These are phyloP conservation scores for Candida anglica DNA, from an alignment of 805 yeast species.

Conservation along the genomic window DNA sequence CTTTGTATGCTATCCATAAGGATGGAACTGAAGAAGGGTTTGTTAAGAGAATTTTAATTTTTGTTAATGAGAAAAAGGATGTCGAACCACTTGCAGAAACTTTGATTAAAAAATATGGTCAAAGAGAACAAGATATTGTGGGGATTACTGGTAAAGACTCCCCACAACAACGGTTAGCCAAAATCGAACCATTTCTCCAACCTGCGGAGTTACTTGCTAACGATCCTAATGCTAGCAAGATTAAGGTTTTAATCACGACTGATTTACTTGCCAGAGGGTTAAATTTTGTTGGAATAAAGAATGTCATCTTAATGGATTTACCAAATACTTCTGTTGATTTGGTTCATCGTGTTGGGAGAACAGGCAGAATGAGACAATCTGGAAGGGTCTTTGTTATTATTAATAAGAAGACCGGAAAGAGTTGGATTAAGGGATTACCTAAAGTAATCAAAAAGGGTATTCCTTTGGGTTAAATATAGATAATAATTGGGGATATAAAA, in stretches of 20 bases:
- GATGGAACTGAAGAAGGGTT: conserved; percentile 77
- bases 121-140: conserved; percentile 43
- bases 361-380: conserved; percentile 85
- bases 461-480: conserved; percentile 21
- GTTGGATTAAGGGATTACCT: conserved; percentile 82
- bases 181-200: conserved; percentile 59
- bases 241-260: conserved; percentile 79
- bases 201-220: conserved; percentile 48
- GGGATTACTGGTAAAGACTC: conserved; percentile 67
- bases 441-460: conserved; percentile 54
- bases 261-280: conserved; percentile 89
- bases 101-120: conserved; percentile 39
- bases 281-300: conserved; percentile 77
- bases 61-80: conserved; percentile 71
- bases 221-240: conserved; percentile 21
- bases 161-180: conserved; percentile 53
- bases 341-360: conserved; percentile 89
- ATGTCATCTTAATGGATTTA: conserved; percentile 78
- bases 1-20: conserved; percentile 75
- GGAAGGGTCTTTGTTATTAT: conserved; percentile 85
- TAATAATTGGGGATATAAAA: not conserved
- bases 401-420: conserved; percentile 60
- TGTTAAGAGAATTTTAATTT: conserved; percentile 78
- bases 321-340: conserved; percentile 84
- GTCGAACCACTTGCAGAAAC: conserved; percentile 56